Conservation (phyloP, 192 early-diverging fungal genomes). For the Rhizophagus clarus region DNA sequence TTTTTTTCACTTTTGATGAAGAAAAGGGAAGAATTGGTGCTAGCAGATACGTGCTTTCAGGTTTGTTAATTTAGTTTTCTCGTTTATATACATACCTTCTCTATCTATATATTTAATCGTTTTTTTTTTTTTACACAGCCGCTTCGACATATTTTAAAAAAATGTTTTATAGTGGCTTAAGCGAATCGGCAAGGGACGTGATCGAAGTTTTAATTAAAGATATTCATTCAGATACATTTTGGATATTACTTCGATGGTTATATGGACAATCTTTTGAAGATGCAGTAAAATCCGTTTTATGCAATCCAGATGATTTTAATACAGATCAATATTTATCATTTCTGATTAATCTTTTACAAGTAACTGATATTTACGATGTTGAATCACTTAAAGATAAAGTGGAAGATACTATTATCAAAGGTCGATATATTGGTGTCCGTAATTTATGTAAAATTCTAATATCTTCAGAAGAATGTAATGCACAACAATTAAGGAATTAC, state of each 20-base stretch:
- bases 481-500: background rate
- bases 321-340: background rate
- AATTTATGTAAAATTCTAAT: background rate
- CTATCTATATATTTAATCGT: no score
- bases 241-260: background rate
- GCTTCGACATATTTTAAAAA: background rate
- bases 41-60: background rate
- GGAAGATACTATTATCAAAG: background rate
- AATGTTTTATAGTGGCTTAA: background rate
- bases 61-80: background rate
- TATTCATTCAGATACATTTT: background rate
- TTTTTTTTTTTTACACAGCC: background rate
- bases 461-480: background rate
- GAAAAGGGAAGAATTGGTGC: background rate
- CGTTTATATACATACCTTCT: no score
- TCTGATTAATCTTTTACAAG: background rate
- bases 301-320: no score
- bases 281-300: background rate
- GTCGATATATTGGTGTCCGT: background rate
- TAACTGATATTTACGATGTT: background rate
- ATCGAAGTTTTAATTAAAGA: background rate
- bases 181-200: background rate
- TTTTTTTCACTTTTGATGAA: background rate
- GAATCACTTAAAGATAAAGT: constrained; percentile 5
- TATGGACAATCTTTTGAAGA: background rate